Conservation (phyloP, 208 protist genomes). For the Trypanosoma platydactyli region DNA sequence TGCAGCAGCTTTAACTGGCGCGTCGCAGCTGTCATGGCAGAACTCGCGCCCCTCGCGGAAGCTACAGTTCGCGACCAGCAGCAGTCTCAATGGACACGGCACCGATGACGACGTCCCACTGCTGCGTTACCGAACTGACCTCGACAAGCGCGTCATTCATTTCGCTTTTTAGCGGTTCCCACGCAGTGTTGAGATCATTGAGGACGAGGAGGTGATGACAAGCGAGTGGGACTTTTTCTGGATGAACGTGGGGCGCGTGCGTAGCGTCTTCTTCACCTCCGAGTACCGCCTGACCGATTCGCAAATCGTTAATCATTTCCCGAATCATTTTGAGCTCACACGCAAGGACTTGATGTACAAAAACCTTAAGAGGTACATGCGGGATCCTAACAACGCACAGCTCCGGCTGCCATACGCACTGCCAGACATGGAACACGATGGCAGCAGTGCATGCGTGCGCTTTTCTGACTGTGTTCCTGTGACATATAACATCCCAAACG, state of each 20-base stretch:
- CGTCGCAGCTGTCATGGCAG: too few relatives aligned
- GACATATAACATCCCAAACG: constrained; percentile 94
- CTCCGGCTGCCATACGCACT: constrained; percentile 17
- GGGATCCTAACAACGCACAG: constrained; percentile 36
- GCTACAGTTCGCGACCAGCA: background rate
- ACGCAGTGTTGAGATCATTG: constrained; percentile 36
- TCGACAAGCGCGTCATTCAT: constrained; percentile 85
- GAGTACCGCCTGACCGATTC: constrained; percentile 77
- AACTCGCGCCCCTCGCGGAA: too few relatives aligned
- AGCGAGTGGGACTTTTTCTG: constrained; percentile 92
- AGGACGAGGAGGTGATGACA: constrained; percentile 35
- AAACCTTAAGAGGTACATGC: constrained; percentile 94
- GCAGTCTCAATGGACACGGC: background rate
- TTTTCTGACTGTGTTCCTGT: constrained; percentile 90
- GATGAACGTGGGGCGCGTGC: constrained; percentile 80
- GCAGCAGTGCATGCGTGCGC: constrained; percentile 19
- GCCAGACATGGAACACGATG: background rate
- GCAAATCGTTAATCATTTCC: constrained; percentile 97
- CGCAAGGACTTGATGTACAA: constrained; percentile 97
- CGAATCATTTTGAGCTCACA: constrained; percentile 97
- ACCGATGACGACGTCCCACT: background rate
- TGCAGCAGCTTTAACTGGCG: too few relatives aligned
- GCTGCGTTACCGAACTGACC: constrained; percentile 80
- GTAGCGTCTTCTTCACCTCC: constrained; percentile 61
- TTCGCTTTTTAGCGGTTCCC: constrained; percentile 76